phyloP scores from a whole-genome alignment of 495 filamentous ascomycete species.

The Aspergillus cavernicola region DNA sequence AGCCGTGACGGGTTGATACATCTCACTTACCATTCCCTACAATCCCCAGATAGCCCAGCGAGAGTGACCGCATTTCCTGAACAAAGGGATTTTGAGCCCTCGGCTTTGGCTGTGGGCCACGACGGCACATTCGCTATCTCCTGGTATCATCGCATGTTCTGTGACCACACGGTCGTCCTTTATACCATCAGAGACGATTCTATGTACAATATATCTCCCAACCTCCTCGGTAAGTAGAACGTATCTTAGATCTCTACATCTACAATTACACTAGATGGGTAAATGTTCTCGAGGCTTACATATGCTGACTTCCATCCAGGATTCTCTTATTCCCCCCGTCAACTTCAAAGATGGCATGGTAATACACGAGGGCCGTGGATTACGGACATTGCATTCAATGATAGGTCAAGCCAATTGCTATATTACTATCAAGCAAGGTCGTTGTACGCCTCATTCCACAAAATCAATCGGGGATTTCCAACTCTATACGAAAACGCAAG shows the following conservation, averaged over 20 bases:
- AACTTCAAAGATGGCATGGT: constrained; percentile 4
- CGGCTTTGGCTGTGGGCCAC: constrained; percentile 28
- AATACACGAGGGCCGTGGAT: constrained; percentile 19
- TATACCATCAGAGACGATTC: constrained; percentile 19
- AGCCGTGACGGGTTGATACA: constrained; percentile 23
- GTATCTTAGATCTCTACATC: neutral
- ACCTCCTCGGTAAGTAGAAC: constrained; percentile 16
- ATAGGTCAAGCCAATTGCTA: constrained; percentile 34
- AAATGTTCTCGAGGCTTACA: neutral
- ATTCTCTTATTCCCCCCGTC: constrained; percentile 15
- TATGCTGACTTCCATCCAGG: constrained; percentile 14
- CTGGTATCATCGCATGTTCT: constrained; percentile 32
- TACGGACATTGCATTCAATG: constrained; percentile 35
- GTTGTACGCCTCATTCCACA: constrained; percentile 30
- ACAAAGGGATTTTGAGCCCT: constrained; percentile 27
- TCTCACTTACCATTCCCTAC: constrained; percentile 25
- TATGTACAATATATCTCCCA: constrained; percentile 2
- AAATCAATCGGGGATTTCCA: constrained; percentile 16
- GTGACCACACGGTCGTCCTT: constrained; percentile 27
- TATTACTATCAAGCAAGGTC: constrained; percentile 28
- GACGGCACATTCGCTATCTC: constrained; percentile 36
- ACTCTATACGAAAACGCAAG: constrained; percentile 27
- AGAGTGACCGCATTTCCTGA: constrained; percentile 32
- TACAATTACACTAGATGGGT: neutral
- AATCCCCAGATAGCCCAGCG: constrained; percentile 9